These are phyloP conservation scores for Nicotiana tabacum DNA, from an alignment of 257 asterid species.

Conservation along the genomic window DNA sequence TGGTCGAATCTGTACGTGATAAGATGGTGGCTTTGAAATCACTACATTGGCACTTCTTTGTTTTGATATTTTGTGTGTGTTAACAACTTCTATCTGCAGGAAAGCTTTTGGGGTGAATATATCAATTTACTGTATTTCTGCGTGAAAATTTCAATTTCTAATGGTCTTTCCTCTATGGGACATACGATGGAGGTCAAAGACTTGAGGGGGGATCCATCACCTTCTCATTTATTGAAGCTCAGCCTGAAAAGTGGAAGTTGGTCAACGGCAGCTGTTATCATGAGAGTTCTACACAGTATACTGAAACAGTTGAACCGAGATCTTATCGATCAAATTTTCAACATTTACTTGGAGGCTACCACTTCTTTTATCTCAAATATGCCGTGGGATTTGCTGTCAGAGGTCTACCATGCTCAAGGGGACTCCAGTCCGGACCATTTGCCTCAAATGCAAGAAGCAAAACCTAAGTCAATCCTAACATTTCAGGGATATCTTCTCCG, in stretches of 20 bases:
- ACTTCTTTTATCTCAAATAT: slow-evolving; percentile 37
- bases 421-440: slow-evolving; percentile 21
- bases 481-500: slow-evolving; percentile 59
- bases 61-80: slow-evolving; percentile 5
- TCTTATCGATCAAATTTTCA: slow-evolving; percentile 27
- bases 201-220: slow-evolving; percentile 22
- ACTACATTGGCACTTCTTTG: neutral
- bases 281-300: slow-evolving; percentile 54
- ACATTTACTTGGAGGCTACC: slow-evolving; percentile 38
- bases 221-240: slow-evolving; percentile 28
- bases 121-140: slow-evolving; percentile 47
- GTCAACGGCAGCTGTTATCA: slow-evolving; percentile 40
- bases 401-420: slow-evolving; percentile 23
- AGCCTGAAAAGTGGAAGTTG: slow-evolving; percentile 41
- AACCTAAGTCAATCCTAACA: slow-evolving; percentile 26
- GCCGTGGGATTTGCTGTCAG: slow-evolving; percentile 44
- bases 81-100: slow-evolving; percentile 40
- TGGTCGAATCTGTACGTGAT: slow-evolving; percentile 53
- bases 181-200: slow-evolving; percentile 18
- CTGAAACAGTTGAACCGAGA: slow-evolving; percentile 54
- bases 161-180: slow-evolving; percentile 24
- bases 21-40: neutral
- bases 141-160: slow-evolving; percentile 43
- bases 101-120: slow-evolving; percentile 47
- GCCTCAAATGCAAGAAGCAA: slow-evolving; percentile 16